phyloP scores from a whole-genome alignment of 2,329 filamentous ascomycete species.

The Capronia epimyces region DNA sequence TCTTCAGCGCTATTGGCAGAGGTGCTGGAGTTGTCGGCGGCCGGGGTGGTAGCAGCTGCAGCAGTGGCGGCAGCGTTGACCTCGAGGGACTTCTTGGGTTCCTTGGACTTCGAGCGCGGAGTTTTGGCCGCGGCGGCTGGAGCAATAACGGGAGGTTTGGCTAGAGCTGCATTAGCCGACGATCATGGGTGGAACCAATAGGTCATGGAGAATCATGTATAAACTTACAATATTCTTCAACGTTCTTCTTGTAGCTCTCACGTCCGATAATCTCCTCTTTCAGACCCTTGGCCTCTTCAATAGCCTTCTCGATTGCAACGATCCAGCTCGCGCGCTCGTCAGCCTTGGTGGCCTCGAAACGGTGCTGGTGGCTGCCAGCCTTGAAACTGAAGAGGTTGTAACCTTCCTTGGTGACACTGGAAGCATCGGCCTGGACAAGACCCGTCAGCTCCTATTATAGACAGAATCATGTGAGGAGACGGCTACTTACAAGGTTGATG shows the following conservation, averaged over 20 bases:
- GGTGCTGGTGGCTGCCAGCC: slow-evolving; percentile 82
- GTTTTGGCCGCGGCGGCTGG: slow-evolving; percentile 29
- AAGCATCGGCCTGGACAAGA: slow-evolving; percentile 52
- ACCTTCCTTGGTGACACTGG: slow-evolving; percentile 70
- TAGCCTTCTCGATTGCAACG: slow-evolving; percentile 72
- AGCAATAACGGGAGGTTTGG: slow-evolving; percentile 41
- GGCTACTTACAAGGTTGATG: slow-evolving; percentile 71
- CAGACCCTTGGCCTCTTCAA: slow-evolving; percentile 76
- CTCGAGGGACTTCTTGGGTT: slow-evolving; percentile 33
- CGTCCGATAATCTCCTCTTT: slow-evolving; percentile 67
- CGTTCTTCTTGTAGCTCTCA: slow-evolving; percentile 81
- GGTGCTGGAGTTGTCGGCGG: slow-evolving; percentile 22
- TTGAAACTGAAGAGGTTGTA: slow-evolving; percentile 79
- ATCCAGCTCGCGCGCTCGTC: slow-evolving; percentile 92
- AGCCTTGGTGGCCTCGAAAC: slow-evolving; percentile 72
- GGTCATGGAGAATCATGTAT: slow-evolving; percentile 14
- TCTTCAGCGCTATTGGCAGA: slow-evolving; percentile 26
- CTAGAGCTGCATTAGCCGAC: slow-evolving; percentile 32
- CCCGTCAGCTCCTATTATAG: slow-evolving; percentile 28
- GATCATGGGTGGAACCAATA: slow-evolving; percentile 17
- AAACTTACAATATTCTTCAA: slow-evolving; percentile 63
- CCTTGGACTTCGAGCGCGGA: slow-evolving; percentile 34
- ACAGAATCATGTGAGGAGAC: slow-evolving; percentile 39
- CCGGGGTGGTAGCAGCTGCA: slow-evolving; percentile 13
- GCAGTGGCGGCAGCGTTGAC: slow-evolving; percentile 19